A percentile compares a stretch with the other conserved stretches of the same genome.
phyloP scores from a whole-genome alignment of 345 rosid genomes.

The Melaleuca quinquenervia region DNA sequence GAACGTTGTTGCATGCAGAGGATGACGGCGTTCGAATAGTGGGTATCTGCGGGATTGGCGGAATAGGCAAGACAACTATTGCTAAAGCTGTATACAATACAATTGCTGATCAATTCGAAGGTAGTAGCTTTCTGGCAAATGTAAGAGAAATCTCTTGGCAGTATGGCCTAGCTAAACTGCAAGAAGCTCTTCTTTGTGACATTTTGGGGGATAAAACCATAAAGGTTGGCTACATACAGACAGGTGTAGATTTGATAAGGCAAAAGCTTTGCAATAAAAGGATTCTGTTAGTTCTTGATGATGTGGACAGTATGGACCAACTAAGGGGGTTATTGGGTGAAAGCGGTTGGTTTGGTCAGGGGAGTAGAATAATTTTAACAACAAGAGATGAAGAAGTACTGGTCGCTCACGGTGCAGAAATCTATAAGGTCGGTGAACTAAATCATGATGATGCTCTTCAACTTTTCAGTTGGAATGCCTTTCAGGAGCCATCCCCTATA shows the following conservation, averaged over 20 bases:
- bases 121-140: slow-evolving; percentile 21
- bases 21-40: neutral
- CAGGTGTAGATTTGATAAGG: neutral
- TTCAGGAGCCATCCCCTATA: neutral
- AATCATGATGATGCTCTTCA: slow-evolving; percentile 2
- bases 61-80: slow-evolving; percentile 8
- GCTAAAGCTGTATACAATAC: slow-evolving; percentile 18
- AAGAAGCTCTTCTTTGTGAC: slow-evolving; percentile 8
- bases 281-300: slow-evolving; percentile 14
- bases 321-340: neutral
- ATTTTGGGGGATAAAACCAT: neutral
- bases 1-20: neutral
- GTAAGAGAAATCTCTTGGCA: slow-evolving; percentile 19
- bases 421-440: neutral
- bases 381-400: slow-evolving; percentile 1
- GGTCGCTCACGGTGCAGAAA: neutral
- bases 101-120: slow-evolving; percentile 16
- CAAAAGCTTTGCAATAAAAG: neutral
- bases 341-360: slow-evolving; percentile 2
- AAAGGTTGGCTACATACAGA: neutral
- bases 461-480: slow-evolving; percentile 10
- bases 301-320: slow-evolving; percentile 3
- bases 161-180: neutral
- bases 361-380: slow-evolving; percentile 13
- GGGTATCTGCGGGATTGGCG: slow-evolving; percentile 1